phyloP scores from a whole-genome alignment of 768 basidiomycete genomes.

The Russula ochroleuca region DNA sequence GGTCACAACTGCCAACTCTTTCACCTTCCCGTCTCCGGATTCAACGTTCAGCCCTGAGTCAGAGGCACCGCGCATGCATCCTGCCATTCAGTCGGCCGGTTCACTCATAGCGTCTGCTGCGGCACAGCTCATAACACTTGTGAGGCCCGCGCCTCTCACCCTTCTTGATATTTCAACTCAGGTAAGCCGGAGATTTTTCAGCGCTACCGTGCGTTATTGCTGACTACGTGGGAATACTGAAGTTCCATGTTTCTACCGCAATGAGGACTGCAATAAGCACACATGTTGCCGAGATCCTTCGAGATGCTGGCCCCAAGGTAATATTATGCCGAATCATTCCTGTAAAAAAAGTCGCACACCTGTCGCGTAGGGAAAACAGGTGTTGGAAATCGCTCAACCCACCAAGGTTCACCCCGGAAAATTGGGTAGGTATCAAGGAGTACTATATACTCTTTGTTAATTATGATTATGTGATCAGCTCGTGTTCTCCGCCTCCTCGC shows the following conservation, averaged over 20 bases:
- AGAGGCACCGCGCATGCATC: constrained; percentile 2
- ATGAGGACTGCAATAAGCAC: background rate
- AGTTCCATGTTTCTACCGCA: constrained; percentile 7
- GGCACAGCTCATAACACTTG: constrained; percentile 4
- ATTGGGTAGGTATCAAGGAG: background rate
- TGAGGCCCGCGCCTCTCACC: constrained; percentile 7
- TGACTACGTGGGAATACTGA: background rate
- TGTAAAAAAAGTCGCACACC: background rate
- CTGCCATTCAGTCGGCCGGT: constrained; percentile 6
- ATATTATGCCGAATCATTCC: background rate
- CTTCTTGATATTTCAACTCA: constrained; percentile 3
- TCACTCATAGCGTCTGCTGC: constrained; percentile 12
- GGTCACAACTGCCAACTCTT: background rate
- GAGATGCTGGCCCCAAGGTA: constrained; percentile 22
- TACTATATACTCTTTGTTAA: background rate
- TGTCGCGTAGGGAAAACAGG: constrained; percentile 36
- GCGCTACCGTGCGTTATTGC: no score
- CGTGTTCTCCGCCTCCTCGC: constrained; percentile 33
- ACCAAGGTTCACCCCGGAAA: constrained; percentile 33
- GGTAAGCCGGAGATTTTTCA: background rate
- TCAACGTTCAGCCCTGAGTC: background rate
- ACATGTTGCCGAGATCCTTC: constrained; percentile 23
- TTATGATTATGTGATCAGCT: constrained; percentile 17
- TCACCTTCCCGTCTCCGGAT: constrained; percentile 3
- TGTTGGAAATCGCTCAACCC: constrained; percentile 37